phyloP scores from a whole-genome alignment of 257 asterid genomes.

The Penstemon davidsonii region DNA sequence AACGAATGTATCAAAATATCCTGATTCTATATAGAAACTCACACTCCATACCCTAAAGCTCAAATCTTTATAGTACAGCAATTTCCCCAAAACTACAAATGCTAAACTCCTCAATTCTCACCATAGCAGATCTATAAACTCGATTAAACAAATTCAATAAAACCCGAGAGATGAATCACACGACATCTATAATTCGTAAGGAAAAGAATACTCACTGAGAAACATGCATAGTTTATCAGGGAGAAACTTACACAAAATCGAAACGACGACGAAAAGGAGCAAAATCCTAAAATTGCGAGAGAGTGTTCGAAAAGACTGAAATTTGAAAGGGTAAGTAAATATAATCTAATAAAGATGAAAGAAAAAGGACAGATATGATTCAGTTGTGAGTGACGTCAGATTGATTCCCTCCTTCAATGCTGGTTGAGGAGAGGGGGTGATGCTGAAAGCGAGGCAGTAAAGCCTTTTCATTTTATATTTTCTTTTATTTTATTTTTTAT shows the following conservation, averaged over 20 bases:
- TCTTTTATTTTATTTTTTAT: neutral
- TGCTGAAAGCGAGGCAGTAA: constrained; percentile 31
- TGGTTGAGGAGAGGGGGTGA: constrained; percentile 29
- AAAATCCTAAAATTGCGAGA: constrained; percentile 26
- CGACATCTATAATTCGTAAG: neutral
- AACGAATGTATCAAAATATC: constrained; percentile 5
- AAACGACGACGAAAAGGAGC: constrained; percentile 27
- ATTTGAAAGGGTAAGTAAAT: neutral
- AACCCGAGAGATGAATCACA: neutral
- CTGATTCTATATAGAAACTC: constrained; percentile 8
- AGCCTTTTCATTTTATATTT: constrained; percentile 9
- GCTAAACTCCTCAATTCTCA: constrained; percentile 15
- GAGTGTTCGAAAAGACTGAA: constrained; percentile 19
- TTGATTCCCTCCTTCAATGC: constrained; percentile 35
- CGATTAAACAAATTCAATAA: neutral
- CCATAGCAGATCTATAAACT: constrained; percentile 40
- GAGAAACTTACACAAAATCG: constrained; percentile 28
- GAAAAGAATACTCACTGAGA: neutral
- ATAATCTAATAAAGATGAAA: neutral
- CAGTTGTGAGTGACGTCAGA: constrained; percentile 24
- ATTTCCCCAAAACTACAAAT: constrained; percentile 10
- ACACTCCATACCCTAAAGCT: constrained; percentile 31
- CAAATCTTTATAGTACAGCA: constrained; percentile 22
- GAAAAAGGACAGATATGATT: neutral
- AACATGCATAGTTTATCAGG: constrained; percentile 13